Percentiles rank a stretch among this genome's conserved stretches.
Evolutionary conservation across 2,329 filamentous ascomycete genomes (phyloP).

Genomic region (Alternaria ethzedia): DNA sequence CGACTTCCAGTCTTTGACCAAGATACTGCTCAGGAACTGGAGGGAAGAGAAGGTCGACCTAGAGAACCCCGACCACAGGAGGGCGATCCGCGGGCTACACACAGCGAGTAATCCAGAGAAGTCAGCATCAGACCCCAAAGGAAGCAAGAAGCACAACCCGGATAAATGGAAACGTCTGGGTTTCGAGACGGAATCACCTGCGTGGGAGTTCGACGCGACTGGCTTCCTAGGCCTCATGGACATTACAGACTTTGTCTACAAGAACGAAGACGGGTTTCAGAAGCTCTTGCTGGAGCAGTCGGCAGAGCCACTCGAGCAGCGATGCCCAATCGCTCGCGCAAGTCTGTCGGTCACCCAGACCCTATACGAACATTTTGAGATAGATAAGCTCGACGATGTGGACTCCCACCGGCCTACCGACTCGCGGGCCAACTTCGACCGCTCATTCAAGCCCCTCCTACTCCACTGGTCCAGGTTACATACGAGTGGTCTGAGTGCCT

Average conservation of each 20-base stretch:
- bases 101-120: constrained; percentile 78
- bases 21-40: constrained; percentile 87
- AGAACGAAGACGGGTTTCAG: constrained; percentile 90
- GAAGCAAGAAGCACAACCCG: constrained; percentile 76
- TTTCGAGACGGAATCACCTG: constrained; percentile 88
- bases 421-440: constrained; percentile 78
- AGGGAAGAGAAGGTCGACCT: constrained; percentile 82
- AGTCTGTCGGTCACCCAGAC: constrained; percentile 87
- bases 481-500: constrained; percentile 81
- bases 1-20: constrained; percentile 92
- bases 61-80: constrained; percentile 85
- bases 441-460: constrained; percentile 82
- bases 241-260: constrained; percentile 88
- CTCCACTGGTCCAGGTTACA: constrained; percentile 94
- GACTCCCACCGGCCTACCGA: constrained; percentile 81
- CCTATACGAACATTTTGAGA: constrained; percentile 93
- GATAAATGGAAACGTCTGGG: constrained; percentile 93
- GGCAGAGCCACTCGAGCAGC: constrained; percentile 69
- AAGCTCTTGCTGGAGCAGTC: constrained; percentile 91
- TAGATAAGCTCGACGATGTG: constrained; percentile 81
- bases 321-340: constrained; percentile 86
- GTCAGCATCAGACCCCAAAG: constrained; percentile 48
- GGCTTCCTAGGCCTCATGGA: constrained; percentile 98
- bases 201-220: constrained; percentile 80
- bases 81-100: constrained; percentile 85